Percentiles rank a stretch among this genome's conserved stretches.
Evolutionary conservation across 495 filamentous ascomycete species (phyloP).

Genomic region (Penicillium chermesinum): DNA sequence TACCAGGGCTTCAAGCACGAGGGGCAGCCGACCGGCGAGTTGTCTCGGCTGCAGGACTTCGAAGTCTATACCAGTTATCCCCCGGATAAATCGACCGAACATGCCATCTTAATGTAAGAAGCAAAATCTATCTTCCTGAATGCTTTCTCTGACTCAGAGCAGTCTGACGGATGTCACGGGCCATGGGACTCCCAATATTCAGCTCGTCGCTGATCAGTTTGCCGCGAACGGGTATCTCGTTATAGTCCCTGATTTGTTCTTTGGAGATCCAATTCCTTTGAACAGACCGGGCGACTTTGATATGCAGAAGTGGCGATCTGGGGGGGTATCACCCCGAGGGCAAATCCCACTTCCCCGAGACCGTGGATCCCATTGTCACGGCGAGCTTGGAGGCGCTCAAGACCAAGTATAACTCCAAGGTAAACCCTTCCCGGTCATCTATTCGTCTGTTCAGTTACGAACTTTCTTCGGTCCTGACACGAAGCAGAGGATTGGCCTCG

Average conservation of each 20-base stretch:
- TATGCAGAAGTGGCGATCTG: slow-evolving; percentile 2
- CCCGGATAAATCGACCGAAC: neutral
- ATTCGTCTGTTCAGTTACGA: too few relatives aligned
- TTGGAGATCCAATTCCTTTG: neutral
- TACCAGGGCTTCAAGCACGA: slow-evolving; percentile 6
- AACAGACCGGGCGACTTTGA: slow-evolving; percentile 4
- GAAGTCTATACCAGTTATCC: slow-evolving; percentile 4
- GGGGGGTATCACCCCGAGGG: slow-evolving; percentile 1
- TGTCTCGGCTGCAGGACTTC: neutral
- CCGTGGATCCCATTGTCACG: slow-evolving; percentile 2
- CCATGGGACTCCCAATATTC: neutral
- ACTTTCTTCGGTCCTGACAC: neutral
- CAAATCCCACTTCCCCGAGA: neutral
- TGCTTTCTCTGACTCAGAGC: neutral
- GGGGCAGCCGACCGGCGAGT: neutral
- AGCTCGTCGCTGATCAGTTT: slow-evolving; percentile 5
- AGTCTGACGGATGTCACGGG: slow-evolving; percentile 4
- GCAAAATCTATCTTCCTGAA: neutral
- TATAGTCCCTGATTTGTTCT: slow-evolving; percentile 2
- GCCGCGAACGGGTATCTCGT: slow-evolving; percentile 5
- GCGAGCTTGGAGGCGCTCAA: neutral
- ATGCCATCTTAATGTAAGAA: slow-evolving; percentile 4
- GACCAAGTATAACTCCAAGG: neutral
- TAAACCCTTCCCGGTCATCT: too few relatives aligned
- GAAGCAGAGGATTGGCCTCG: neutral